Evolutionary conservation across 2,329 filamentous ascomycete species (phyloP).

Genomic region (Aspergillus chevalieri): DNA sequence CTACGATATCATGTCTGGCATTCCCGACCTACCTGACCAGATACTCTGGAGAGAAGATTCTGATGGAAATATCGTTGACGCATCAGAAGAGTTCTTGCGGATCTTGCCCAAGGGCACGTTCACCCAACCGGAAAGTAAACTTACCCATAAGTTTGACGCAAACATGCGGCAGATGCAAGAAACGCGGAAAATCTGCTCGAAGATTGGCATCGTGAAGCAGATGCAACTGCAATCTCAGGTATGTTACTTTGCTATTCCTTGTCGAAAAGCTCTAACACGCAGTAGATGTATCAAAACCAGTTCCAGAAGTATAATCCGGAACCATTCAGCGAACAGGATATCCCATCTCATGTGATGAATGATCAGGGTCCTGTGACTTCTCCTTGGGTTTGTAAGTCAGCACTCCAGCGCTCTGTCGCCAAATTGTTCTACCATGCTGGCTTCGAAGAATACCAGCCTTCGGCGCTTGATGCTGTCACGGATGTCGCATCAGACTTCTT

Average conservation of each 20-base stretch:
- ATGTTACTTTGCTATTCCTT: constrained; percentile 24
- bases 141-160: constrained; percentile 74
- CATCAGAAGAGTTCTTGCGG: constrained; percentile 75
- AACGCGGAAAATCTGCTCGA: constrained; percentile 89
- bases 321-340: constrained; percentile 79
- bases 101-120: constrained; percentile 72
- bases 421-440: constrained; percentile 95
- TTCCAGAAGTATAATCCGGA: constrained; percentile 94
- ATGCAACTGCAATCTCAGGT: constrained; percentile 98
- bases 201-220: constrained; percentile 96
- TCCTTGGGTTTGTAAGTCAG: constrained; percentile 71
- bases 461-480: constrained; percentile 82
- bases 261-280: constrained; percentile 6
- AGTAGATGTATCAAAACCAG: constrained; percentile 89
- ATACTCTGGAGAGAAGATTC: constrained; percentile 85
- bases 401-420: constrained; percentile 81
- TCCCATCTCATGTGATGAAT: constrained; percentile 80
- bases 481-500: constrained; percentile 89
- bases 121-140: constrained; percentile 63
- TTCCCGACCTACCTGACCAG: constrained; percentile 74
- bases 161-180: constrained; percentile 96
- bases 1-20: constrained; percentile 78
- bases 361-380: constrained; percentile 86
- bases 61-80: constrained; percentile 82
- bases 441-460: constrained; percentile 95